phyloP scores from a whole-genome alignment of 2,329 filamentous ascomycete species.

The Dendryphion nanum region DNA sequence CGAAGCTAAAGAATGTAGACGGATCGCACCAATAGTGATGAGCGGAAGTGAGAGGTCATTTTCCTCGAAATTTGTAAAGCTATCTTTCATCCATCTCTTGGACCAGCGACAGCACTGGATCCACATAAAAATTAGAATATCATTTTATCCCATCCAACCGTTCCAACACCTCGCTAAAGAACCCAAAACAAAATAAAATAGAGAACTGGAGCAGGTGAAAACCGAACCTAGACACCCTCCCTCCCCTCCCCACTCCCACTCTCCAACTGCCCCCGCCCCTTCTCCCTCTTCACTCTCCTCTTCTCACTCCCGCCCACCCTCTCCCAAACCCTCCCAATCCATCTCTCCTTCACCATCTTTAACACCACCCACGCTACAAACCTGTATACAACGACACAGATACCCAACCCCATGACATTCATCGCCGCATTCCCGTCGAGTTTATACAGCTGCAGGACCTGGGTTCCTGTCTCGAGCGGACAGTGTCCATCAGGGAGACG shows the following conservation, averaged over 20 bases:
- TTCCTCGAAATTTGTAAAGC: too few species aligned
- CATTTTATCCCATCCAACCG: too few species aligned
- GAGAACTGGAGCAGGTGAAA: too few species aligned
- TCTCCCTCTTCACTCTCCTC: constrained; percentile 1
- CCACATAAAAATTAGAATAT: too few species aligned
- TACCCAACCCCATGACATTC: constrained; percentile 63
- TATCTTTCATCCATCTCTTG: too few species aligned
- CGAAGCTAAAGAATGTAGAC: too few species aligned
- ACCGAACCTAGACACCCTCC: too few species aligned
- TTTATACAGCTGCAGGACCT: constrained; percentile 67
- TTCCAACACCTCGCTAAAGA: too few species aligned
- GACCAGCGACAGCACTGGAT: too few species aligned
- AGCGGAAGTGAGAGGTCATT: too few species aligned
- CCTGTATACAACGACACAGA: constrained; percentile 64
- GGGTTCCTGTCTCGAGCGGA: constrained; percentile 62
- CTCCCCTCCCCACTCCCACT: background rate
- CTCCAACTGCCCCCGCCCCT: background rate
- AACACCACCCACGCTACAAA: constrained; percentile 61
- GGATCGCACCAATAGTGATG: too few species aligned
- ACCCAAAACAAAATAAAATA: too few species aligned
- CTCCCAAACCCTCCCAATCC: constrained; percentile 39
- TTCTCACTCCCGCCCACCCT: constrained; percentile 13
- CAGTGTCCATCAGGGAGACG: constrained; percentile 60
- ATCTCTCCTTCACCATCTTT: constrained; percentile 54
- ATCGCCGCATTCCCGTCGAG: constrained; percentile 61